Evolutionary conservation across 2,329 filamentous ascomycete genomes (phyloP).

Genomic region (Plenodomus tracheiphilus): DNA sequence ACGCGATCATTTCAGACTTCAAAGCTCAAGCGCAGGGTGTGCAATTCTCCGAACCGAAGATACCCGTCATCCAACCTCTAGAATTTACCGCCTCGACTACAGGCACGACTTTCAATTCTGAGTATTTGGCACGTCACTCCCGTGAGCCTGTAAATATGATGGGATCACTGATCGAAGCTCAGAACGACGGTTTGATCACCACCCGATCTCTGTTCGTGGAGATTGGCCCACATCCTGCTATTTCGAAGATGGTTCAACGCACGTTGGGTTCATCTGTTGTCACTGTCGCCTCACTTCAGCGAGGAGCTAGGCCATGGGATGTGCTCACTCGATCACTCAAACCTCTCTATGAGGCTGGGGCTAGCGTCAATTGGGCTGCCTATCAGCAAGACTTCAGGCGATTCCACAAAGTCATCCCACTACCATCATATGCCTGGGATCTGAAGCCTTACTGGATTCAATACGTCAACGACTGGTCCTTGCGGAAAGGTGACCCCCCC

Average conservation of each 20-base stretch:
- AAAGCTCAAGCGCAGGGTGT: slow-evolving; percentile 30
- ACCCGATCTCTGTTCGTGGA: slow-evolving; percentile 23
- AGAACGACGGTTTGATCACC: neutral
- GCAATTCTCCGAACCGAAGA: slow-evolving; percentile 10
- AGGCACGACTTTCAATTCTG: slow-evolving; percentile 33
- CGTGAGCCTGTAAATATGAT: slow-evolving; percentile 51
- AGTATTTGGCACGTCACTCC: slow-evolving; percentile 20
- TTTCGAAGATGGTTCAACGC: slow-evolving; percentile 16
- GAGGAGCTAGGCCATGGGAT: neutral
- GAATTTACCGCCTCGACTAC: slow-evolving; percentile 47
- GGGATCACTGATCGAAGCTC: slow-evolving; percentile 47
- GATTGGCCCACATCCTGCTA: slow-evolving; percentile 17
- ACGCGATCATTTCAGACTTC: slow-evolving; percentile 50
- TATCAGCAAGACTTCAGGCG: slow-evolving; percentile 47
- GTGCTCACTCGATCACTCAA: slow-evolving; percentile 45
- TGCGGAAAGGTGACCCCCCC: slow-evolving; percentile 17
- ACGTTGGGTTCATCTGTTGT: slow-evolving; percentile 19
- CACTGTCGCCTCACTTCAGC: slow-evolving; percentile 4
- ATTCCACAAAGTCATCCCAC: slow-evolving; percentile 4
- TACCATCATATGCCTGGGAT: slow-evolving; percentile 45
- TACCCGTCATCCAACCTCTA: slow-evolving; percentile 51
- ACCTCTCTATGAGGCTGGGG: slow-evolving; percentile 56
- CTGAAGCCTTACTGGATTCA: slow-evolving; percentile 45
- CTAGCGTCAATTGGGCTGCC: slow-evolving; percentile 64
- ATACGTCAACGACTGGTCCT: slow-evolving; percentile 39